Conservation (phyloP, 2,329 filamentous ascomycete species). For the Parascedosporium putredinis region DNA sequence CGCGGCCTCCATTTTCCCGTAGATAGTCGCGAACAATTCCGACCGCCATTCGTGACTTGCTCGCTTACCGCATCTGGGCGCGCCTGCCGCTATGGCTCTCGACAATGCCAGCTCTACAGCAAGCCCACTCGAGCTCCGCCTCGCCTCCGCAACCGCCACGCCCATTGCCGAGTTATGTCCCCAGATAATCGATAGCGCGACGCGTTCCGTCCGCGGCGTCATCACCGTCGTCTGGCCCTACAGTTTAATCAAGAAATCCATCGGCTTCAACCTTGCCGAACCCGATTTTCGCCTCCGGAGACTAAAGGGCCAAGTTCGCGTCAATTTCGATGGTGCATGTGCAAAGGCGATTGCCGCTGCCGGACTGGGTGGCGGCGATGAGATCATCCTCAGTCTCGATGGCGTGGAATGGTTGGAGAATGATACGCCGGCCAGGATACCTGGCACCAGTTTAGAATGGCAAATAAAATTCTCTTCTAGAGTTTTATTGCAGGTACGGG, state of each 20-base stretch:
- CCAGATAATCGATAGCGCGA: slow-evolving; percentile 27
- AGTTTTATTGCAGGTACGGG: slow-evolving; percentile 34
- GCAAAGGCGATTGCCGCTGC: slow-evolving; percentile 59
- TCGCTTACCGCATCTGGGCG: neutral
- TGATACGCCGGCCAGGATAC: slow-evolving; percentile 33
- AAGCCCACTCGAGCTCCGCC: neutral
- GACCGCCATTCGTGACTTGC: neutral
- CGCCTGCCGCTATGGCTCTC: neutral
- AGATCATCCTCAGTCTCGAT: slow-evolving; percentile 56
- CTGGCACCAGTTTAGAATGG: slow-evolving; percentile 45
- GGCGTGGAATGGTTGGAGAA: slow-evolving; percentile 57
- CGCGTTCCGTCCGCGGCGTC: slow-evolving; percentile 51
- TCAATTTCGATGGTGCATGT: slow-evolving; percentile 60
- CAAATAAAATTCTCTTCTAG: slow-evolving; percentile 45
- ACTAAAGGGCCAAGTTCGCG: slow-evolving; percentile 68
- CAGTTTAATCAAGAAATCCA: slow-evolving; percentile 62
- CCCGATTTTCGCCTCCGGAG: slow-evolving; percentile 72
- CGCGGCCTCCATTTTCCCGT: neutral
- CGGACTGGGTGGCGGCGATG: slow-evolving; percentile 68
- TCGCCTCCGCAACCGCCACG: slow-evolving; percentile 18
- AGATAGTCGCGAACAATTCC: neutral
- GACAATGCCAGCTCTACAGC: neutral
- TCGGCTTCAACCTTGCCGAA: slow-evolving; percentile 75
- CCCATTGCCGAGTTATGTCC: slow-evolving; percentile 47
- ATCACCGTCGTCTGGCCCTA: slow-evolving; percentile 89